Conservation (phyloP, 441 rosid genomes). For the Euphorbia corollata region DNA sequence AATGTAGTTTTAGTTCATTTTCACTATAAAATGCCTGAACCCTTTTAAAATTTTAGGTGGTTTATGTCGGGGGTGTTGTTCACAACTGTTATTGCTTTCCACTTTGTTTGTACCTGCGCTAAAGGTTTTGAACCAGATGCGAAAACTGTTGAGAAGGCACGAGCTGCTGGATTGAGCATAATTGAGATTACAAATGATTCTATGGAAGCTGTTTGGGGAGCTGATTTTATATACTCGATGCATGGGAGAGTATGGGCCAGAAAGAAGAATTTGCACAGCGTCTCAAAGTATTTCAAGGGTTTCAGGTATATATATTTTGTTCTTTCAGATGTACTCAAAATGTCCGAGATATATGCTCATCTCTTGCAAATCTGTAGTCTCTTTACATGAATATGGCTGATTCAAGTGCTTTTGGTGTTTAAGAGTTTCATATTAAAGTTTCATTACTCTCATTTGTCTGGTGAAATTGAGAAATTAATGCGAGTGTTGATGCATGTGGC, state of each 20-base stretch:
- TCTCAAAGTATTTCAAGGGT: constrained; percentile 76
- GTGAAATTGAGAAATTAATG: no score
- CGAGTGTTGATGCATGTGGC: not conserved
- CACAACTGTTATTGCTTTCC: constrained; percentile 71
- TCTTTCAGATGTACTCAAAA: not conserved
- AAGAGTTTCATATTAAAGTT: not conserved
- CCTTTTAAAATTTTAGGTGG: constrained; percentile 47
- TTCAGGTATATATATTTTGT: constrained; percentile 49
- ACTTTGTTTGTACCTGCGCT: constrained; percentile 90
- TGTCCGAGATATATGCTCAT: not conserved
- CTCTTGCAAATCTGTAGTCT: not conserved
- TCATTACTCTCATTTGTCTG: no score
- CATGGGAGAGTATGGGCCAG: constrained; percentile 99
- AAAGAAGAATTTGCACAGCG: constrained; percentile 92
- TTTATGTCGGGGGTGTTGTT: constrained; percentile 96
- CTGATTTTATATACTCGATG: constrained; percentile 95
- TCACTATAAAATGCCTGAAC: constrained; percentile 1
- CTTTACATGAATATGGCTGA: not conserved
- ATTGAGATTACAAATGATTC: constrained; percentile 85
- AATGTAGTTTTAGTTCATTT: not conserved
- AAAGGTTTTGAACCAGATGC: constrained; percentile 89
- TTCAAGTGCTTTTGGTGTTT: not conserved
- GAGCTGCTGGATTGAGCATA: constrained; percentile 71
- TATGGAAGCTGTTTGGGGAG: constrained; percentile 82
- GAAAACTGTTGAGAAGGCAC: constrained; percentile 68